These are phyloP conservation scores for Nicotiana tabacum DNA, from an alignment of 257 asterid species.

Conservation along the genomic window DNA sequence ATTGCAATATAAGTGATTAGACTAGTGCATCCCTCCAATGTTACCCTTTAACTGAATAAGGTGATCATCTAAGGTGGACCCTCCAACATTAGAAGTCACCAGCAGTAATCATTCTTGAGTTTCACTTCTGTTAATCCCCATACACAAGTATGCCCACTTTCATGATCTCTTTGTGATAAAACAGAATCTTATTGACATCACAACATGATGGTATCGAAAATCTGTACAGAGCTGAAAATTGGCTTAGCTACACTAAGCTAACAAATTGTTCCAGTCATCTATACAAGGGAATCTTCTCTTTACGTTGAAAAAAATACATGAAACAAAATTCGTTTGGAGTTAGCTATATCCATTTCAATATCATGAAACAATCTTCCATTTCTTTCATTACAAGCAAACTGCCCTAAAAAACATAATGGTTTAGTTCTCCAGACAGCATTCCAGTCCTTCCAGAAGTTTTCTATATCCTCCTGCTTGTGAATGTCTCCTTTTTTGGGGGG, in stretches of 20 bases:
- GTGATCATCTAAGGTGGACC: neutral
- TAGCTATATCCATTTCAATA: neutral
- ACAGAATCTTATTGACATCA: neutral
- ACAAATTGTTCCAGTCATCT: neutral
- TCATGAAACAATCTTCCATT: neutral
- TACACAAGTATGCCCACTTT: neutral
- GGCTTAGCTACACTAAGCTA: neutral
- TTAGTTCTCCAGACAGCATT: neutral
- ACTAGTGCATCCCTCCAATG: neutral
- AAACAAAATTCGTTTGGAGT: neutral
- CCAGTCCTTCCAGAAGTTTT: slow-evolving; percentile 1
- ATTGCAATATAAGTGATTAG: neutral
- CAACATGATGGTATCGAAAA: neutral
- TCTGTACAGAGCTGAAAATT: neutral
- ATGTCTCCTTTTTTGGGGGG: neutral
- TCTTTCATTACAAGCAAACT: neutral
- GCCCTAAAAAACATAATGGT: neutral
- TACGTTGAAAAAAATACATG: neutral
- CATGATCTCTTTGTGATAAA: neutral
- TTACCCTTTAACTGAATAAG: slow-evolving; percentile 2
- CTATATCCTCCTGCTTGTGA: neutral
- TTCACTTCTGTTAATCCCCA: neutral
- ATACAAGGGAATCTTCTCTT: neutral
- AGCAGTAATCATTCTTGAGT: neutral
- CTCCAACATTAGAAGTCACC: neutral